A percentile compares a stretch with the other conserved stretches of the same genome.
Evolutionary conservation across 805 yeast genomes (phyloP).

Genomic region (Pichia cephalocereana): DNA sequence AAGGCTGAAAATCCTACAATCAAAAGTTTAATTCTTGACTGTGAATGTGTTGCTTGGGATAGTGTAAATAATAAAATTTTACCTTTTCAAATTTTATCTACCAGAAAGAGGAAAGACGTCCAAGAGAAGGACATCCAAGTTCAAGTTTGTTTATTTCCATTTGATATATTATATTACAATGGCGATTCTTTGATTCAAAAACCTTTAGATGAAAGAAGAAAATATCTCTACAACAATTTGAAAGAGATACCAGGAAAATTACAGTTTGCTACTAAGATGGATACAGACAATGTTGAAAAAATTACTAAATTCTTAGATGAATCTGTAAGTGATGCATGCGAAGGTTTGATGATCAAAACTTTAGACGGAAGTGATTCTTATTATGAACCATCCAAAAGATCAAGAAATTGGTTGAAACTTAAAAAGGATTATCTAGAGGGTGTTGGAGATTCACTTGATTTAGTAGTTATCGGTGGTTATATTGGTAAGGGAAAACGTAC

Average conservation of each 20-base stretch:
- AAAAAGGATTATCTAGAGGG: slow-evolving; percentile 94
- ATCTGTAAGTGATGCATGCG: slow-evolving; percentile 83
- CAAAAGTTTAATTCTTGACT: slow-evolving; percentile 68
- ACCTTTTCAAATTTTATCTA: slow-evolving; percentile 89
- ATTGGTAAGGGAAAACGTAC: slow-evolving; percentile 92
- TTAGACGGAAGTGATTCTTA: slow-evolving; percentile 70
- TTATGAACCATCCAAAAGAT: slow-evolving; percentile 92
- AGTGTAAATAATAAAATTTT: slow-evolving; percentile 63
- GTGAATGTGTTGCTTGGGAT: slow-evolving; percentile 99
- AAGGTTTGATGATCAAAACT: slow-evolving; percentile 93
- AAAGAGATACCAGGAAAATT: slow-evolving; percentile 65
- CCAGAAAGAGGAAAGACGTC: slow-evolving; percentile 91
- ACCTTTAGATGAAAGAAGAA: slow-evolving; percentile 64
- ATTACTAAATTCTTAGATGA: slow-evolving; percentile 80
- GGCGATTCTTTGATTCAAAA: slow-evolving; percentile 60
- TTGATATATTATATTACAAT: slow-evolving; percentile 73
- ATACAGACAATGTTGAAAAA: slow-evolving; percentile 62
- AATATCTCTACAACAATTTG: slow-evolving; percentile 46
- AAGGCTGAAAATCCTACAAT: slow-evolving; percentile 25
- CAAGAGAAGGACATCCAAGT: slow-evolving; percentile 81
- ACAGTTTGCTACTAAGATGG: slow-evolving; percentile 66
- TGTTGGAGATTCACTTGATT: slow-evolving; percentile 89
- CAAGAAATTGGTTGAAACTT: slow-evolving; percentile 90
- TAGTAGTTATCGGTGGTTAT: slow-evolving; percentile 91
- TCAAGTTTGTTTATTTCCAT: slow-evolving; percentile 85